Conservation (phyloP, 225 moss, liverwort and hornwort genomes). For the Antitrichia curtipendula region DNA sequence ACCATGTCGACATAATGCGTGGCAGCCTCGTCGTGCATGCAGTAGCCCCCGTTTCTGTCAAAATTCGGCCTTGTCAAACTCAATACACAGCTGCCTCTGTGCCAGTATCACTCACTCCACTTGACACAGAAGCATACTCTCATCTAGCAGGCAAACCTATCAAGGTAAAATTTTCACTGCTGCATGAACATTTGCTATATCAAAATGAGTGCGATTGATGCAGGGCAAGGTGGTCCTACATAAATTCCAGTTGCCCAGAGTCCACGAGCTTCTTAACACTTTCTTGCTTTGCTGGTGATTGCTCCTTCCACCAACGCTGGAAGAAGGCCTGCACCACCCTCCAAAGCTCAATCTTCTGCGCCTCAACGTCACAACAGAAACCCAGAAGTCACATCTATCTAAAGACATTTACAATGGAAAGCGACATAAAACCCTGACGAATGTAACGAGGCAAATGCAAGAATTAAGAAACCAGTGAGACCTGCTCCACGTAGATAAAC, state of each 20-base stretch:
- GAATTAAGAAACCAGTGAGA: neutral
- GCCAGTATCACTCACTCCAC: neutral
- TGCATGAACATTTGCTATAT: neutral
- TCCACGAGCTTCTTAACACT: slow-evolving; percentile 74
- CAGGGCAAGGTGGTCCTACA: slow-evolving; percentile 15
- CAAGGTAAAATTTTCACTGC: neutral
- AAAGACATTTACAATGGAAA: neutral
- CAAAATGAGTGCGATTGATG: neutral
- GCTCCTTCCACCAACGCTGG: slow-evolving; percentile 97
- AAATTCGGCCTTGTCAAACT: neutral
- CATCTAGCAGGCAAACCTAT: neutral
- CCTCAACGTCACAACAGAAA: neutral
- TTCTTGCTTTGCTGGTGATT: slow-evolving; percentile 42
- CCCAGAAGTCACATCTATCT: neutral
- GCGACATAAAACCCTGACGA: neutral
- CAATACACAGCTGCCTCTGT: neutral
- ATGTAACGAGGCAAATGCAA: neutral
- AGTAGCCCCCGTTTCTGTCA: slow-evolving; percentile 87
- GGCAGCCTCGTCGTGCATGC: slow-evolving; percentile 95
- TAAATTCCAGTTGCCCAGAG: slow-evolving; percentile 71
- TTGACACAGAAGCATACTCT: neutral
- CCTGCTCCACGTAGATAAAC: slow-evolving; percentile 98
- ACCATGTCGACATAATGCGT: slow-evolving; percentile 95
- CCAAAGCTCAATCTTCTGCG: neutral
- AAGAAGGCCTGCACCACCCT: slow-evolving; percentile 67